A percentile compares a stretch with the other conserved stretches of the same genome.
These are phyloP conservation scores for Cercospora zeina DNA, from an alignment of 2,329 filamentous ascomycete genomes.

Conservation along the genomic window DNA sequence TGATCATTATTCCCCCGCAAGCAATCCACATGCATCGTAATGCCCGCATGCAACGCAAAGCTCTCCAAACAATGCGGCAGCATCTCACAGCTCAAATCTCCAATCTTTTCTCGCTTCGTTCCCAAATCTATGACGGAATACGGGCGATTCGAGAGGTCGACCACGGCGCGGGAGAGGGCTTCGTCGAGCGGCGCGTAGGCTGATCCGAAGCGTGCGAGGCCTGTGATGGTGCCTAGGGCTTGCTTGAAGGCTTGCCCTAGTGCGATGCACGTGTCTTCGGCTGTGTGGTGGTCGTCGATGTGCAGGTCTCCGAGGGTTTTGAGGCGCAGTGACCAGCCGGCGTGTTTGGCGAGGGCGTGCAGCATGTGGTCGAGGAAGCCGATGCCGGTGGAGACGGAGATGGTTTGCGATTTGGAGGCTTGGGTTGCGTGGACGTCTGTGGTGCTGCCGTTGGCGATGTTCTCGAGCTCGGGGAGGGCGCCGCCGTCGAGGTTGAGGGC, in stretches of 20 bases:
- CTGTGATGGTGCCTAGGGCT: conserved; percentile 74
- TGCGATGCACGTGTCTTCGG: conserved; percentile 91
- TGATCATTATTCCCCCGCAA: conserved; percentile 91
- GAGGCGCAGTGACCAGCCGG: conserved; percentile 86
- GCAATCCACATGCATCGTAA: conserved; percentile 95
- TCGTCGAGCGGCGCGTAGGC: conserved; percentile 95
- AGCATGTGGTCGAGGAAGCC: conserved; percentile 99
- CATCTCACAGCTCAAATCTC: conserved; percentile 93
- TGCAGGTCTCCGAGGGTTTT: conserved; percentile 85
- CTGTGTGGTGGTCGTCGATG: conserved; percentile 98
- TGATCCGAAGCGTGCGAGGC: conserved; percentile 85
- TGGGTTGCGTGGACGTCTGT: conserved; percentile 76
- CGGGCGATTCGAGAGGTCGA: conserved; percentile 91
- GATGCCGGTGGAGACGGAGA: conserved; percentile 87
- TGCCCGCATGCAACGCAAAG: conserved; percentile 84
- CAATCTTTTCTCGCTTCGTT: conserved; percentile 87
- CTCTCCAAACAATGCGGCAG: conserved; percentile 92
- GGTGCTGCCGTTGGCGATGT: conserved; percentile 59
- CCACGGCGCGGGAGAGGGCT: conserved; percentile 86
- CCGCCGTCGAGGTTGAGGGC: conserved; percentile 93
- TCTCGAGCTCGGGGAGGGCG: conserved; percentile 45
- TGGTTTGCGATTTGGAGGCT: conserved; percentile 77
- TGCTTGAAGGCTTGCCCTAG: conserved; percentile 80
- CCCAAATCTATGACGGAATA: conserved; percentile 81
- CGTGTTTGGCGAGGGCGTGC: conserved; percentile 92